These are phyloP conservation scores for Colletotrichum eleusines DNA, from an alignment of 2,329 filamentous ascomycete genomes.

Conservation along the genomic window DNA sequence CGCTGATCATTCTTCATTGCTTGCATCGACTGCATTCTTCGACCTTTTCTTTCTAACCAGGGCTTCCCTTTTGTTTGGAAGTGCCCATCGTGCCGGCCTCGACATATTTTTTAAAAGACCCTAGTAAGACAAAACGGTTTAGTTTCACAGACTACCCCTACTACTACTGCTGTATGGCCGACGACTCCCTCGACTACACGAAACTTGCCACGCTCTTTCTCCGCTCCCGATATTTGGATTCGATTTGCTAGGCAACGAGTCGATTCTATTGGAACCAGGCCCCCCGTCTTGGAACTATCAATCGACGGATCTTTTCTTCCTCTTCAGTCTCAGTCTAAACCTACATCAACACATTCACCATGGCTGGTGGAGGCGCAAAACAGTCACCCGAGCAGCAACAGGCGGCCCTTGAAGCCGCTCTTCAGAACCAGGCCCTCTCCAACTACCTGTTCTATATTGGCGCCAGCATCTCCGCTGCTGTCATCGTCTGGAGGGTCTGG, in stretches of 20 bases:
- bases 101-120: constrained; percentile 22
- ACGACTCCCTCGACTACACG: not conserved
- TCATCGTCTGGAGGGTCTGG: constrained; percentile 76
- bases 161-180: not conserved
- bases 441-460: constrained; percentile 74
- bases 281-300: not conserved
- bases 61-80: constrained; percentile 9
- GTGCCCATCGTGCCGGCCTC: constrained; percentile 31
- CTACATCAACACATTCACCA: not conserved
- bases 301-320: not conserved
- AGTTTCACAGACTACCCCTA: not conserved
- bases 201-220: not conserved
- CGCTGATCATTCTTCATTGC: constrained; percentile 8
- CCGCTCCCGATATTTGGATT: not conserved
- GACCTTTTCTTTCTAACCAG: not conserved
- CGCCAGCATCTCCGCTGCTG: constrained; percentile 69
- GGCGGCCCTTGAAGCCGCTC: constrained; percentile 43
- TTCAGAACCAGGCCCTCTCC: constrained; percentile 67
- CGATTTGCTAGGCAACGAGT: constrained; percentile 14
- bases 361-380: constrained; percentile 39
- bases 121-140: not conserved
- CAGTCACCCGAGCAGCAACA: constrained; percentile 47
- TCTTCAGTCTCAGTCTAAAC: not conserved
- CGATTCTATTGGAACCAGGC: constrained; percentile 6
- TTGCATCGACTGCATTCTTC: constrained; percentile 37